Evolutionary conservation across 2,329 filamentous ascomycete genomes (phyloP), one percentile per base, ranked within the genome.

Genomic region (Neoascochyta sp.): DNA sequence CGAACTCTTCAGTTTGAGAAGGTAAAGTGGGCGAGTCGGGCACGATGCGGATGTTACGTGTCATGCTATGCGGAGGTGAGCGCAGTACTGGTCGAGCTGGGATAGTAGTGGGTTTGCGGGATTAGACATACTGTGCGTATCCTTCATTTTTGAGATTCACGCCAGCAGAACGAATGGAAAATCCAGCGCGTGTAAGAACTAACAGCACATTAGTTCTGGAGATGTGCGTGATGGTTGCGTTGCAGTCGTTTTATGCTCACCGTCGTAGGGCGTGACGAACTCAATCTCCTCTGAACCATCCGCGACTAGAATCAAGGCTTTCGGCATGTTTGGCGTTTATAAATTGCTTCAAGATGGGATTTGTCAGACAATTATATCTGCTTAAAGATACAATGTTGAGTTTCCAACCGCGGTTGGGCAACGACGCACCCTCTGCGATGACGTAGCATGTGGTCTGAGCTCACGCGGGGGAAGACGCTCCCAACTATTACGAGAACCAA

Each of bases 211-310:
- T 13, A 39, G 16, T 17, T 10, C n/a, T n/a, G n/a, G n/a, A n/a
- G n/a, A n/a, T n/a, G 3, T 9, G 3, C 6, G 14, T 20, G 9
- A 5, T 10, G 13, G 9, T 11, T 18, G 8, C 15, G 16, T 9
- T 5, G 5, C 18, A 11, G 18, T 23, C 11, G 4, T 22, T 19
- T 4, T 19, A 22, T 12, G 22, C 46, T 14, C 45, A 64, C 57
- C 60, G 49, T 66, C 62, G 24, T 65, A 64, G 2, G 60, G 52
- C 4, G 60, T 64, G 6, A 65, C 59, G 27, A 64, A 64, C 31
- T 65, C 62, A 32, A 65, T 65, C 41, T 65, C 63, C 40, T 66
- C 63, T 1, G 52, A 54, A 21, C 62, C 63, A 43, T 65, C 60
- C 3, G 62, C 60, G 9, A 65, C 43, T 7, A 65, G 45, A 3